phyloP scores from a whole-genome alignment of 768 basidiomycete species.

The Trametes maxima region DNA sequence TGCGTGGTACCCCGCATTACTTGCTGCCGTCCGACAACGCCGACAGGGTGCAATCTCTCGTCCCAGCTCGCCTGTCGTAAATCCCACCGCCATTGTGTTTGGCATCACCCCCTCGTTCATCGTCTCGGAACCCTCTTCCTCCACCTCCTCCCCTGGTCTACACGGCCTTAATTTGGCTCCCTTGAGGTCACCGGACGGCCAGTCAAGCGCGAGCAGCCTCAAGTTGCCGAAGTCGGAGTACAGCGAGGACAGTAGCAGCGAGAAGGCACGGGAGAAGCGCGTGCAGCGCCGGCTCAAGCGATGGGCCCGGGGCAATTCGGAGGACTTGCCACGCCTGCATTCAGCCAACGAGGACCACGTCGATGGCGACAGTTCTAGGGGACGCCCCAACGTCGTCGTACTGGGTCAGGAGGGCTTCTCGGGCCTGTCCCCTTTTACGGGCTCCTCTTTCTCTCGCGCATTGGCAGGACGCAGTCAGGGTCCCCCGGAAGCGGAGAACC shows the following conservation, averaged over 20 bases:
- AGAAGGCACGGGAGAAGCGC: slow-evolving; percentile 69
- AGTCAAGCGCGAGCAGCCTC: slow-evolving; percentile 34
- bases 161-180: slow-evolving; percentile 48
- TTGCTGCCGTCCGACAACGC: slow-evolving; percentile 76
- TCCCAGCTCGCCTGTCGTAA: slow-evolving; percentile 58
- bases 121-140: slow-evolving; percentile 40
- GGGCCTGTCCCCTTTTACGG: slow-evolving; percentile 39
- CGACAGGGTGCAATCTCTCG: slow-evolving; percentile 65
- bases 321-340: slow-evolving; percentile 63
- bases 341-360: slow-evolving; percentile 41
- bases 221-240: slow-evolving; percentile 53
- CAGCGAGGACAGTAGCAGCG: slow-evolving; percentile 67
- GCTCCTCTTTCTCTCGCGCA: slow-evolving; percentile 26
- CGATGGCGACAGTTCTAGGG: slow-evolving; percentile 26
- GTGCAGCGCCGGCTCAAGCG: slow-evolving; percentile 68
- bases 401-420: slow-evolving; percentile 45
- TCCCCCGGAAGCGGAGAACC: slow-evolving; percentile 25
- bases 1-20: slow-evolving; percentile 79
- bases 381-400: slow-evolving; percentile 44
- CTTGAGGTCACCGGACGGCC: slow-evolving; percentile 42
- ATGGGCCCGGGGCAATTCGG: slow-evolving; percentile 70
- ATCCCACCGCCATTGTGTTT: slow-evolving; percentile 83
- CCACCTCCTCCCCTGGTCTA: slow-evolving; percentile 31
- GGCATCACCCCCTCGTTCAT: slow-evolving; percentile 83
- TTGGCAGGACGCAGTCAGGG: slow-evolving; percentile 19